phyloP scores from a whole-genome alignment of 305 asterid species.

The Solanum aculeatissimum region DNA sequence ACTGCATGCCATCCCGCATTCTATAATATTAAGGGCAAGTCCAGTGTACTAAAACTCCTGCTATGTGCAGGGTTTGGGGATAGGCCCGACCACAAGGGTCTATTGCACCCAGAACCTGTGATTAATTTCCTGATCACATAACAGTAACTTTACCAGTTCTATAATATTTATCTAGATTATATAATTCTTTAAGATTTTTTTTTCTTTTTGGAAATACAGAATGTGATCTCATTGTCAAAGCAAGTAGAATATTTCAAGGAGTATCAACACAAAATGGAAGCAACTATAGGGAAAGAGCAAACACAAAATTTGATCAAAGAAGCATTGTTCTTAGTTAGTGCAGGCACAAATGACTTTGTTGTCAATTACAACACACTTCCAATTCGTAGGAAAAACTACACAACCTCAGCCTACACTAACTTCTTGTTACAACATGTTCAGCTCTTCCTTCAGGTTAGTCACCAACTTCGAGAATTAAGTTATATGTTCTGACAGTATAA shows the following conservation, averaged over 20 bases:
- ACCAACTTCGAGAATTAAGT: neutral
- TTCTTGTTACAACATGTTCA: slow-evolving; percentile 22
- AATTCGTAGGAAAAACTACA: slow-evolving; percentile 33
- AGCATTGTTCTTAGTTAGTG: slow-evolving; percentile 46
- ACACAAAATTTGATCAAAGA: slow-evolving; percentile 27
- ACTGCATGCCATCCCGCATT: neutral
- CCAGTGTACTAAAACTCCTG: no score
- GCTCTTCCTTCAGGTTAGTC: slow-evolving; percentile 38
- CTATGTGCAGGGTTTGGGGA: no score
- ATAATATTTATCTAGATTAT: neutral
- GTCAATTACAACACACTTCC: slow-evolving; percentile 51
- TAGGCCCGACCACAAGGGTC: no score
- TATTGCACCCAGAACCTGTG: no score
- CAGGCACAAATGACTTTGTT: slow-evolving; percentile 75
- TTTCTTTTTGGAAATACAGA: slow-evolving; percentile 14
- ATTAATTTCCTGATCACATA: no score
- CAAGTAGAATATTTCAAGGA: slow-evolving; percentile 50
- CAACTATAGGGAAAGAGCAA: slow-evolving; percentile 36
- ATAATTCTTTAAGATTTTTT: neutral
- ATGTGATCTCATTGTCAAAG: slow-evolving; percentile 36
- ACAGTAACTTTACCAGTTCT: neutral
- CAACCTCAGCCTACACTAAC: slow-evolving; percentile 29
- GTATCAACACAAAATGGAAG: slow-evolving; percentile 33
- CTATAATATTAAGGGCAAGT: neutral
- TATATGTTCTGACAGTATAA: neutral